A percentile compares a stretch with the other conserved stretches of the same genome.
Evolutionary conservation across 2,329 filamentous ascomycete genomes (phyloP).

Genomic region (Aspergillus neoniger): DNA sequence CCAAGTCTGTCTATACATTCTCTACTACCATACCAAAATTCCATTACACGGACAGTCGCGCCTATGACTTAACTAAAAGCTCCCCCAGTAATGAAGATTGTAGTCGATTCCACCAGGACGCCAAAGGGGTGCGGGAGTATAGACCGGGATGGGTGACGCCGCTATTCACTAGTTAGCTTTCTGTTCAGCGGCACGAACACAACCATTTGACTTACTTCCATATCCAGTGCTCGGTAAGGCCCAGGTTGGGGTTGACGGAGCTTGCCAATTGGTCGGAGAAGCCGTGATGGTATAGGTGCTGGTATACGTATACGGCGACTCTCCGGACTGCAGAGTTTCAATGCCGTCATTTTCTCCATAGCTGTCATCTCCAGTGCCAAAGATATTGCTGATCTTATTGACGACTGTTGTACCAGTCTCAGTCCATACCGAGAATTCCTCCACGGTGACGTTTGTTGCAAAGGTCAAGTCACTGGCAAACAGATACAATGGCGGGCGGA

Average conservation of each 20-base stretch:
- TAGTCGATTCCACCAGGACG: conserved; percentile 31
- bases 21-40: too few species aligned
- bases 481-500: conserved; percentile 33
- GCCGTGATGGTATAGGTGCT: conserved; percentile 34
- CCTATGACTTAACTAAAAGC: conserved; percentile 18
- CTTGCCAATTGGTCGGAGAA: conserved; percentile 30
- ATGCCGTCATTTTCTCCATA: conserved; percentile 16
- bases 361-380: conserved; percentile 33
- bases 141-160: conserved; percentile 33
- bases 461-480: conserved; percentile 36
- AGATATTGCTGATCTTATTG: conserved; percentile 40
- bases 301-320: conserved; percentile 24
- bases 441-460: conserved; percentile 34
- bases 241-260: conserved; percentile 34
- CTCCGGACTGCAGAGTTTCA: not conserved
- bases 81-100: conserved; percentile 35
- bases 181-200: too few species aligned
- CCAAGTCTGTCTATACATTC: too few species aligned
- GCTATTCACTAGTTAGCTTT: conserved; percentile 11
- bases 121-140: conserved; percentile 38
- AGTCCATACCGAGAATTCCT: conserved; percentile 42
- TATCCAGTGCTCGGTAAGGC: conserved; percentile 35
- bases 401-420: conserved; percentile 22
- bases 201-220: conserved; percentile 24
- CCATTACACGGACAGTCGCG: too few species aligned